Evolutionary conservation across 768 basidiomycete species (phyloP), one percentile per base, ranked within the genome.

Genomic region (Tulasnella calospora): DNA sequence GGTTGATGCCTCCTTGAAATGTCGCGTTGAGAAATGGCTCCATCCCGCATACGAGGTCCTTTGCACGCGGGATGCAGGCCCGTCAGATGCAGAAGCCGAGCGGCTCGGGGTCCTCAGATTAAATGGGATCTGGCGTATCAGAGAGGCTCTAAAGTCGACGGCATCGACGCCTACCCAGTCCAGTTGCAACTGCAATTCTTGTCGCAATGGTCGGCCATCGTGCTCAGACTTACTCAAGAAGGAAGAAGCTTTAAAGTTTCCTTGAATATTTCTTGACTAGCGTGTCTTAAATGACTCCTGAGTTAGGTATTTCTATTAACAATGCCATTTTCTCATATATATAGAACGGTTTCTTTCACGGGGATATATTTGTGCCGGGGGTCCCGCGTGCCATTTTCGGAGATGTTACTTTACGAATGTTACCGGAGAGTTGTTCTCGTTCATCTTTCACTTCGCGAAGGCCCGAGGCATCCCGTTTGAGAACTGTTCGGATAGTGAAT

Each of bases 11-110:
- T 67, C 77, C 9, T 38, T 35, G 36, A 78, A 47, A 69, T 78
- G 77, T 27, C 77, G 69, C 9, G 77, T 78, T 19, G 77, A 44
- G 21, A 70, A 71, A 51, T 78, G 77, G 77, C 71, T 78, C 69
- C 69, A 78, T n/a, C 70, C 77, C 21, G 77, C 77, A 1, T 78
- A 71, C 47, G 44, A 23, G 21, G 40, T 35, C 7, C 77, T 78
- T 17, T 78, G 77, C 40, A 72, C 27, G n/a, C 36, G 77, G 13
- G 41, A 4, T 0, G 0, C 72, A 19, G 57, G 36, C 8, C 51
- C 35, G 3, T 61, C 57, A 55, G 55, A 33, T 9, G 75, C 9
- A 36, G 75, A 76, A 21, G 75, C 33, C 10, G 61, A 69, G 55
- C 21, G 36, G 40, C 21, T 76, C 8, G 75, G 75, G 1, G 1